Evolutionary conservation across 116 monocot genomes (phyloP).

Genomic region (Dioscorea cayenensis): DNA sequence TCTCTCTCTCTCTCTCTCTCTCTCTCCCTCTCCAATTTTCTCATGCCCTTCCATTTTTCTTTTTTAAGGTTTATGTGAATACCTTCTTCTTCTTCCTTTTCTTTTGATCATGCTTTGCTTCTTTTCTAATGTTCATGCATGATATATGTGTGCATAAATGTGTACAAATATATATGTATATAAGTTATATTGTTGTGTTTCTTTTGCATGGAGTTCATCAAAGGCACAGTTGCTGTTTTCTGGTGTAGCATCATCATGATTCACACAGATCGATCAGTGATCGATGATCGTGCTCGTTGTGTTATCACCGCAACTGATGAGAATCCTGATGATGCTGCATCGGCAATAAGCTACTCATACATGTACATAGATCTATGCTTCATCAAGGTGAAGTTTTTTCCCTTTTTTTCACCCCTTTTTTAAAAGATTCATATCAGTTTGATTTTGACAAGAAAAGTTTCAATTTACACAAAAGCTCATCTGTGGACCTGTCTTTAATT

Average conservation of each 20-base stretch:
- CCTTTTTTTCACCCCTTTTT: background rate
- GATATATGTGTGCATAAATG: background rate
- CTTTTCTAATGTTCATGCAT: background rate
- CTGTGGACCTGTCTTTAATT: no score
- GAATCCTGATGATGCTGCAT: constrained; percentile 56
- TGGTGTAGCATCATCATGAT: constrained; percentile 83
- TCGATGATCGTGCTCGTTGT: background rate
- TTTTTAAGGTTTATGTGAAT: background rate
- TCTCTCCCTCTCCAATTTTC: background rate
- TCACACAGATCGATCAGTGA: constrained; percentile 31
- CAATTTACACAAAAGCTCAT: no score
- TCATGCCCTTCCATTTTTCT: background rate
- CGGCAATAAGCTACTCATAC: constrained; percentile 26
- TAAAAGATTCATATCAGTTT: background rate
- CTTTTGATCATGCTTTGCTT: background rate
- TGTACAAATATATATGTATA: no score
- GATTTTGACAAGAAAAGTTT: no score
- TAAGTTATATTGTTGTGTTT: no score
- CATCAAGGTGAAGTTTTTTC: background rate
- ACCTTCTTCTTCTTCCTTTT: background rate
- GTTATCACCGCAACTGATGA: constrained; percentile 1
- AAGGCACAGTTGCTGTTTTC: constrained; percentile 25
- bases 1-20: background rate
- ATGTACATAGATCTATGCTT: background rate
- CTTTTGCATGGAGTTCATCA: background rate